A percentile compares a stretch with the other conserved stretches of the same genome.
Evolutionary conservation across 129 eudicot species (phyloP).

Genomic region (Silybum marianum): DNA sequence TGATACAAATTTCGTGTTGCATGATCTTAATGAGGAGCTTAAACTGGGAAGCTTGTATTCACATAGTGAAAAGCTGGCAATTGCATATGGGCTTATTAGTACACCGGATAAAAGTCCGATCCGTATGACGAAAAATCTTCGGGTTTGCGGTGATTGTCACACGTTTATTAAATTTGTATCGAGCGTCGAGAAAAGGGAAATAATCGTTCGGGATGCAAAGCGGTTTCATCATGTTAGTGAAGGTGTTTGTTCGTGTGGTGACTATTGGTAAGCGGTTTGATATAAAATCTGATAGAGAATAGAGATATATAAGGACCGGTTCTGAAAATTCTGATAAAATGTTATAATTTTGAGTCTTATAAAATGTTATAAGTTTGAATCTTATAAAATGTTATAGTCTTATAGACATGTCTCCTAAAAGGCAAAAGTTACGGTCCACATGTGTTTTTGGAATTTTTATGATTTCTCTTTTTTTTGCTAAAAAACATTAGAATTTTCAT

Average conservation of each 20-base stretch:
- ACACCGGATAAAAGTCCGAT: slow-evolving; percentile 52
- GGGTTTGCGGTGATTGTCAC: slow-evolving; percentile 83
- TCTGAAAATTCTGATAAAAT: too few relatives aligned
- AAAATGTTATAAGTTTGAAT: too few relatives aligned
- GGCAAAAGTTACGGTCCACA: too few relatives aligned
- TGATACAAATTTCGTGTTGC: slow-evolving; percentile 62
- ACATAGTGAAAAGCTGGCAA: slow-evolving; percentile 74
- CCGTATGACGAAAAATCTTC: slow-evolving; percentile 62
- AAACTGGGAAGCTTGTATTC: slow-evolving; percentile 42
- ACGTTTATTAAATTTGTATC: slow-evolving; percentile 62
- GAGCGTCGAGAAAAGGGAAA: slow-evolving; percentile 39
- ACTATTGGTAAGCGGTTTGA: slow-evolving; percentile 55
- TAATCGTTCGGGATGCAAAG: slow-evolving; percentile 70
- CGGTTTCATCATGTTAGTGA: slow-evolving; percentile 67
- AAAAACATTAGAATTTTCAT: too few relatives aligned
- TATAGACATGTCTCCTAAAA: too few relatives aligned
- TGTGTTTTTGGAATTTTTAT: too few relatives aligned
- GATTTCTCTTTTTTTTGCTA: too few relatives aligned
- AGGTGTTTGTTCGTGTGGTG: slow-evolving; percentile 75
- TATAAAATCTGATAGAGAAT: neutral
- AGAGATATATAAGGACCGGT: neutral
- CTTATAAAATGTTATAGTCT: too few relatives aligned
- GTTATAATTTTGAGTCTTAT: too few relatives aligned
- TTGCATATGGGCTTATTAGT: slow-evolving; percentile 58
- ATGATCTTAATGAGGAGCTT: slow-evolving; percentile 62